Percentiles rank a stretch among this genome's conserved stretches.
Conservation (phyloP, 768 basidiomycete species). For the Cystobasidium onofrii region DNA sequence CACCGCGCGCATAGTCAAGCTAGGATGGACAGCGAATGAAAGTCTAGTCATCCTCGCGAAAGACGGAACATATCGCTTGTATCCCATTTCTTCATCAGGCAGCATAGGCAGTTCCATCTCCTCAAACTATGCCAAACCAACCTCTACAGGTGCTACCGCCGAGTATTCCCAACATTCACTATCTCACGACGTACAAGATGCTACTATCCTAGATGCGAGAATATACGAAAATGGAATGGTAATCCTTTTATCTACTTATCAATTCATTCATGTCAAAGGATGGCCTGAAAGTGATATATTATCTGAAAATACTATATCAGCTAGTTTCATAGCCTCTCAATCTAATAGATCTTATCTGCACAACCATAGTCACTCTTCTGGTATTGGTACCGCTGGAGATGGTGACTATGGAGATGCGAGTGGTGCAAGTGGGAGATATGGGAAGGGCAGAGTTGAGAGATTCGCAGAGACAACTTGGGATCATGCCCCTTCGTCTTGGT, state of each 20-base stretch:
- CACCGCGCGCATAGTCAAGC: constrained; percentile 61
- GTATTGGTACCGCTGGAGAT: neutral
- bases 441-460: constrained; percentile 25
- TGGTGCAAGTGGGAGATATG: neutral
- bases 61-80: constrained; percentile 82
- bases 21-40: constrained; percentile 54
- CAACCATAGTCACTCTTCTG: neutral
- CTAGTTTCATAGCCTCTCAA: neutral
- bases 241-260: constrained; percentile 66
- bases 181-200: constrained; percentile 68
- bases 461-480: constrained; percentile 53
- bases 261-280: constrained; percentile 74
- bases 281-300: constrained; percentile 50
- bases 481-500: constrained; percentile 75
- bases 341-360: neutral
- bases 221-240: constrained; percentile 83
- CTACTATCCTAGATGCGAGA: constrained; percentile 71
- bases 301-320: neutral
- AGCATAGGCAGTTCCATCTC: neutral
- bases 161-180: constrained; percentile 75
- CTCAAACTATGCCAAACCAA: constrained; percentile 7
- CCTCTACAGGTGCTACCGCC: constrained; percentile 63
- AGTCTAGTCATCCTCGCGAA: constrained; percentile 76
- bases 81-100: constrained; percentile 46
- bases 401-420: neutral